phyloP scores from a whole-genome alignment of 2,329 filamentous ascomycete genomes.

The Penicillium sp. region DNA sequence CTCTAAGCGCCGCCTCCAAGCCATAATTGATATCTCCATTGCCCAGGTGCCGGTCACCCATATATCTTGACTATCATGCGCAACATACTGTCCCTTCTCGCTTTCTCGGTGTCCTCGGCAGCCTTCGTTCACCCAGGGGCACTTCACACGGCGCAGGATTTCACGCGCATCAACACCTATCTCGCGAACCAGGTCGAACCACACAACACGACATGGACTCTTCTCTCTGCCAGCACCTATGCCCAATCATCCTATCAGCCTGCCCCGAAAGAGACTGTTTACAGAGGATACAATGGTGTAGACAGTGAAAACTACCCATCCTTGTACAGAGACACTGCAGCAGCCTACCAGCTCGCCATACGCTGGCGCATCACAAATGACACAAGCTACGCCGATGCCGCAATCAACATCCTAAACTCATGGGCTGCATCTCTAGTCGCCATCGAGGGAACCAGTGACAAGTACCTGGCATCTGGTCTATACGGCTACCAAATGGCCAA shows the following conservation, averaged over 20 bases:
- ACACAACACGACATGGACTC: conserved; percentile 38
- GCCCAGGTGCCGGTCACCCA: background rate
- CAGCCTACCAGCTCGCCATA: conserved; percentile 43
- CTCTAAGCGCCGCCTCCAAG: background rate
- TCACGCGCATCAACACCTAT: conserved; percentile 44
- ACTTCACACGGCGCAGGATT: conserved; percentile 40
- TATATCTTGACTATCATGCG: background rate
- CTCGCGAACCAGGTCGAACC: conserved; percentile 36
- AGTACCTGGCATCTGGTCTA: conserved; percentile 44
- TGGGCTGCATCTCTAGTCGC: conserved; percentile 40
- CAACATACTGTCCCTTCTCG: background rate
- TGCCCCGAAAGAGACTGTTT: conserved; percentile 32
- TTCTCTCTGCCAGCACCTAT: conserved; percentile 32
- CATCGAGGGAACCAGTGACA: conserved; percentile 40
- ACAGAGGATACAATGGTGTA: conserved; percentile 33
- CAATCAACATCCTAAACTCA: conserved; percentile 39
- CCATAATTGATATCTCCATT: background rate
- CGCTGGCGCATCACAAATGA: conserved; percentile 45
- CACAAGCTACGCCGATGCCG: conserved; percentile 39
- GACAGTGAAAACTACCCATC: conserved; percentile 36
- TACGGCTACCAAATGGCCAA: conserved; percentile 53
- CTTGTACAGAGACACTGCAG: conserved; percentile 38
- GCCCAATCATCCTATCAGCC: conserved; percentile 33
- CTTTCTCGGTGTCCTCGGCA: background rate
- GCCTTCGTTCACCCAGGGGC: conserved; percentile 35